phyloP scores from a whole-genome alignment of 495 filamentous ascomycete genomes.

The Hypoxylon fragiforme region DNA sequence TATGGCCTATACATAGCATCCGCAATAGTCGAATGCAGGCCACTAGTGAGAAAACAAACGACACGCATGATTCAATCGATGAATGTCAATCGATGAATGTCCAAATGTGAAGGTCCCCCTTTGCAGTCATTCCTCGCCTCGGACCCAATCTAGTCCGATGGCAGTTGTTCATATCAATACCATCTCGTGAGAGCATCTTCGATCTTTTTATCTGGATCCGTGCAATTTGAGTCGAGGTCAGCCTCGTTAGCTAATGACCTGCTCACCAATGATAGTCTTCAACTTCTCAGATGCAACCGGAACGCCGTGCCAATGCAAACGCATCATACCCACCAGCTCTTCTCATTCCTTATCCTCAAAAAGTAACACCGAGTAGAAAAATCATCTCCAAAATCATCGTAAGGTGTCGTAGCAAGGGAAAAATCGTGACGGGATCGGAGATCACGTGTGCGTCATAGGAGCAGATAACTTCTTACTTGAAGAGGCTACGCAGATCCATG shows the following conservation, averaged over 20 bases:
- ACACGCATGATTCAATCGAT: not conserved
- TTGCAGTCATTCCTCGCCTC: not conserved
- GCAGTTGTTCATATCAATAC: constrained; percentile 3
- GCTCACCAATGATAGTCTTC: constrained; percentile 2
- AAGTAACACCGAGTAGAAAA: too few species aligned
- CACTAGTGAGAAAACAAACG: not conserved
- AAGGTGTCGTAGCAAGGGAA: too few species aligned
- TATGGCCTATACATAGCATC: too few species aligned
- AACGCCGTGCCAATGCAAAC: constrained; percentile 28
- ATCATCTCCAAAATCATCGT: too few species aligned
- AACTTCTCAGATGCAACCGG: constrained; percentile 3
- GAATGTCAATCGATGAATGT: too few species aligned
- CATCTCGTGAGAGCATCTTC: constrained; percentile 13
- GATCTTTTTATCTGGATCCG: constrained; percentile 6
- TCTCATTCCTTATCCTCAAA: not conserved
- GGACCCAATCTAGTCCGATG: not conserved
- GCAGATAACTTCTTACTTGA: constrained; percentile 58
- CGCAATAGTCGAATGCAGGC: too few species aligned
- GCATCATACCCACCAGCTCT: not conserved
- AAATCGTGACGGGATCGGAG: not conserved
- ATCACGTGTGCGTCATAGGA: constrained; percentile 3
- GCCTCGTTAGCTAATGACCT: constrained; percentile 1
- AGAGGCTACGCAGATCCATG: constrained; percentile 79
- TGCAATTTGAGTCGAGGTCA: not conserved
- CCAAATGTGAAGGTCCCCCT: not conserved